A percentile compares a stretch with the other conserved stretches of the same genome.
These are phyloP conservation scores for Petunia hybrid DNA, from an alignment of 305 asterid genomes.

Conservation along the genomic window DNA sequence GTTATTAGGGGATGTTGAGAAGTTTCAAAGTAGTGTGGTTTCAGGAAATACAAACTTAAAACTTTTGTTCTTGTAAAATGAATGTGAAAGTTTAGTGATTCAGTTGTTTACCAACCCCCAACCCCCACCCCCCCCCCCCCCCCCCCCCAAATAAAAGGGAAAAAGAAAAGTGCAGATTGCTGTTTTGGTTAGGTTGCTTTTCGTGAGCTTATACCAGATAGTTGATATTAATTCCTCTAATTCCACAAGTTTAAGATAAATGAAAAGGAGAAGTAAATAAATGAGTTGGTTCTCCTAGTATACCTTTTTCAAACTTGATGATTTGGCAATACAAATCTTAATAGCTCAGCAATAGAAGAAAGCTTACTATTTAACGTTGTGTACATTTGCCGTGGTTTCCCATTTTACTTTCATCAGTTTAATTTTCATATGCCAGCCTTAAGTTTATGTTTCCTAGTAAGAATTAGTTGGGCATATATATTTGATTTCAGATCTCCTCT, in stretches of 20 bases:
- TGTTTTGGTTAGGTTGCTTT: not conserved
- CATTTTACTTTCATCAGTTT: not conserved
- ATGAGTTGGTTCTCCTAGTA: not conserved
- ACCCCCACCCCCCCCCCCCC: too few relatives aligned
- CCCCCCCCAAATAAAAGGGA: not conserved
- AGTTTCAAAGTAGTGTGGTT: not conserved
- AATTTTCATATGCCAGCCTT: not conserved
- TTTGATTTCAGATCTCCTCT: not conserved
- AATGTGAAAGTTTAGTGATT: not conserved
- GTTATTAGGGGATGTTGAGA: not conserved
- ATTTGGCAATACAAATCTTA: not conserved
- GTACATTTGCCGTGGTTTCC: not conserved
- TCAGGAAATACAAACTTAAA: not conserved
- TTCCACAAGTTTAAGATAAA: not conserved
- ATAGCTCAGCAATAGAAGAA: not conserved
- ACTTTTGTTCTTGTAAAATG: not conserved
- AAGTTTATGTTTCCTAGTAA: not conserved
- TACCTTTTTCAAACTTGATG: not conserved
- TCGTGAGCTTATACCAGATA: not conserved
- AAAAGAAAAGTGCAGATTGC: not conserved
- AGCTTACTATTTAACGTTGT: not conserved
- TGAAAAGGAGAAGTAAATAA: not conserved
- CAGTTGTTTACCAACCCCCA: not conserved
- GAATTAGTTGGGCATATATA: not conserved
- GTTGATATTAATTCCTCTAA: not conserved